Conservation (phyloP, 1,284 basidiomycete genomes). For the Xanthoconium separans region DNA sequence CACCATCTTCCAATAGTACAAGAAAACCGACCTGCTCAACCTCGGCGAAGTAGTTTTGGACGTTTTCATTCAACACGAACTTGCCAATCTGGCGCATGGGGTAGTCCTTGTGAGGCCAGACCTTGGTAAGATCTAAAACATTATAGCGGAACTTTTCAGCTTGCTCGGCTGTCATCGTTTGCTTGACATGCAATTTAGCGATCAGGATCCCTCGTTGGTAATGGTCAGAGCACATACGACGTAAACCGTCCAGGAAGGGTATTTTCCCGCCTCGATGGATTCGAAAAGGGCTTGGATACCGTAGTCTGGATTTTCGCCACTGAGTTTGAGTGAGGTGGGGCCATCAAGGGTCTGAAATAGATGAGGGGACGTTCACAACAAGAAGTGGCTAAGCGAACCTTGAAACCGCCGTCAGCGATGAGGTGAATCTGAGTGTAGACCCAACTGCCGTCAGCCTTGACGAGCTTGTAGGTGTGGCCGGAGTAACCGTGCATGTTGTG, state of each 20-base stretch:
- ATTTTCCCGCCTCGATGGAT: conserved; percentile 75
- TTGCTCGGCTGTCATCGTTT: conserved; percentile 88
- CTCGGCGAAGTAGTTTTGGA: conserved; percentile 84
- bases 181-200: conserved; percentile 40
- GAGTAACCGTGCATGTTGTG: conserved; percentile 88
- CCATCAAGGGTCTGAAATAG: conserved; percentile 56
- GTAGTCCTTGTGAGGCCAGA: conserved; percentile 83
- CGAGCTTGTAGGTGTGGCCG: conserved; percentile 90
- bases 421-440: conserved; percentile 84
- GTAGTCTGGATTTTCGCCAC: conserved; percentile 82
- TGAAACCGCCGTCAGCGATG: conserved; percentile 74
- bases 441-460: conserved; percentile 80
- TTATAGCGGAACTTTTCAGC: conserved; percentile 91
- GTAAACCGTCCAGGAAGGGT: conserved; percentile 78
- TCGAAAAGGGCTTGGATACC: conserved; percentile 77
- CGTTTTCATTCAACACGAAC: conserved; percentile 84
- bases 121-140: conserved; percentile 87
- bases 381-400: conserved; percentile 40
- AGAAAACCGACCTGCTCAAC: conserved; percentile 67
- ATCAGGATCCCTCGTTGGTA: background rate
- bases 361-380: background rate
- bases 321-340: conserved; percentile 51
- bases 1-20: background rate
- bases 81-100: conserved; percentile 87
- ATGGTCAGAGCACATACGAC: conserved; percentile 44